Conservation (phyloP, 225 moss, liverwort and hornwort species). For the Anthoceros angustus region DNA sequence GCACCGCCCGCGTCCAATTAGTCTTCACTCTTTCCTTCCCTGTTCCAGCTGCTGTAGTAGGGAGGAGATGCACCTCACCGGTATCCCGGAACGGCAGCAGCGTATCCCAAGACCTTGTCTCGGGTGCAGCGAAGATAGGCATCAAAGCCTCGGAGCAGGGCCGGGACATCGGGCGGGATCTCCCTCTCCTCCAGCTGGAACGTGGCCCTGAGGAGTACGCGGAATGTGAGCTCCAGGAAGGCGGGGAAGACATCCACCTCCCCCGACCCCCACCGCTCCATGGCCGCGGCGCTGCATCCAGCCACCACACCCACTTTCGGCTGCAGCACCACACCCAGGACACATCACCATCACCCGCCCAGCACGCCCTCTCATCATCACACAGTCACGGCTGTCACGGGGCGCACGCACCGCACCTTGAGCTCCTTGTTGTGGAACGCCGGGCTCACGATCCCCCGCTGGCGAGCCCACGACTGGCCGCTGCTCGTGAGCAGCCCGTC, state of each 20-base stretch:
- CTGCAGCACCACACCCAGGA: not conserved
- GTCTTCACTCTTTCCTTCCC: not conserved
- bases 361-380: not conserved
- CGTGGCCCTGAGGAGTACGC: slow-evolving; percentile 42
- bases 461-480: slow-evolving; percentile 54
- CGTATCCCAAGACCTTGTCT: slow-evolving; percentile 55
- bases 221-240: slow-evolving; percentile 51
- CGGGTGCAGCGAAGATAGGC: slow-evolving; percentile 57
- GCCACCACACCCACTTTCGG: slow-evolving; percentile 39
- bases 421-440: slow-evolving; percentile 57
- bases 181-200: slow-evolving; percentile 37
- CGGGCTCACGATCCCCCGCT: slow-evolving; percentile 60
- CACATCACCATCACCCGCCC: not conserved
- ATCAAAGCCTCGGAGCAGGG: slow-evolving; percentile 33
- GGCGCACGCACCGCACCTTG: slow-evolving; percentile 25
- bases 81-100: slow-evolving; percentile 60
- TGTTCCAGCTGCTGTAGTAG: not conserved
- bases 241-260: slow-evolving; percentile 51
- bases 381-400: not conserved
- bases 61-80: slow-evolving; percentile 20
- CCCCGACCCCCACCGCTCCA: slow-evolving; percentile 42
- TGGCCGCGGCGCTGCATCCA: slow-evolving; percentile 32
- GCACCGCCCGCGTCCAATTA: not conserved
- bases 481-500: slow-evolving; percentile 57
- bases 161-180: slow-evolving; percentile 10